phyloP scores from a whole-genome alignment of 2,329 filamentous ascomycete genomes.

The Laburnicola sp. region DNA sequence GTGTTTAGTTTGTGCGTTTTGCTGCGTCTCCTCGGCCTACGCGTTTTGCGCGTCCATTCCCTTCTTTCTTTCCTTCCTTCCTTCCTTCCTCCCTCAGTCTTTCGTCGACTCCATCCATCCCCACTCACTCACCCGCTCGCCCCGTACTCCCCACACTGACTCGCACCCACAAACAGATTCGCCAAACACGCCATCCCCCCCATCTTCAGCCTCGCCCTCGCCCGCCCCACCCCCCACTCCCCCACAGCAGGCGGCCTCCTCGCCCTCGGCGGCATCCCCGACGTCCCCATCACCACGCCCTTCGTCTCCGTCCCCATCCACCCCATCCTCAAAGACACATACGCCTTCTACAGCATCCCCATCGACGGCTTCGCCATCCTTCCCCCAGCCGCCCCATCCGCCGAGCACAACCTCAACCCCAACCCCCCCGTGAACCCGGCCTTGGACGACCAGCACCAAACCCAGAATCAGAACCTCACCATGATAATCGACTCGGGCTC shows the following conservation, averaged over 20 bases:
- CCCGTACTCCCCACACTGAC: too few species aligned
- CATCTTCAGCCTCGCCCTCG: constrained; percentile 32
- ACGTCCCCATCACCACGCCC: constrained; percentile 15
- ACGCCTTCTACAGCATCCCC: constrained; percentile 31
- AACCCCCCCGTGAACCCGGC: too few species aligned
- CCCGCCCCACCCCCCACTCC: constrained; percentile 14
- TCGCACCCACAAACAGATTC: constrained; percentile 18
- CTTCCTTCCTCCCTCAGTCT: too few species aligned
- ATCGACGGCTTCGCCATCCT: constrained; percentile 30
- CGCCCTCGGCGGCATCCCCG: constrained; percentile 36
- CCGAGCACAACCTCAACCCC: neutral
- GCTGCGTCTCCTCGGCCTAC: too few species aligned
- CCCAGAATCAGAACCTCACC: neutral
- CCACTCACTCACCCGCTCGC: too few species aligned
- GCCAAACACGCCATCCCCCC: constrained; percentile 14
- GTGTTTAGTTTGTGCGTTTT: constrained; percentile 29
- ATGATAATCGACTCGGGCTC: constrained; percentile 35
- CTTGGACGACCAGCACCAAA: neutral
- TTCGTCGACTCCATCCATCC: too few species aligned
- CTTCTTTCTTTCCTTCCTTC: too few species aligned
- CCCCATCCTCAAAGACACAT: constrained; percentile 16
- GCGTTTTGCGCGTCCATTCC: too few species aligned
- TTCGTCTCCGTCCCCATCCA: constrained; percentile 26
- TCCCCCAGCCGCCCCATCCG: constrained; percentile 6
- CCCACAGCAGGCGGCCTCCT: constrained; percentile 29